A percentile compares a stretch with the other conserved stretches of the same genome.
These are phyloP conservation scores for Geotrichum fermentans DNA, from an alignment of 1,139 yeast species.

Conservation along the genomic window DNA sequence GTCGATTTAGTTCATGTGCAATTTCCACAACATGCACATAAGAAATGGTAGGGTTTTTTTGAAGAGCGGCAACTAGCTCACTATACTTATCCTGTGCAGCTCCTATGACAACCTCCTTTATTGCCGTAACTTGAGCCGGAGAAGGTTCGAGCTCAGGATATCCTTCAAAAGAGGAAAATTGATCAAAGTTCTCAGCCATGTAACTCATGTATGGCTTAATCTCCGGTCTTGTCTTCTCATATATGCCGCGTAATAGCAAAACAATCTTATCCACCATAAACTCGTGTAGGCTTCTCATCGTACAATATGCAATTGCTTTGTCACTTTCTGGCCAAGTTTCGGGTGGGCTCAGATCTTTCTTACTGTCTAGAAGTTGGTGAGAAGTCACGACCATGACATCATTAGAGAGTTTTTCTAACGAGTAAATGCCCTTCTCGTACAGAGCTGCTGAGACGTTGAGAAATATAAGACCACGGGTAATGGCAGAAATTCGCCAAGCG, in stretches of 20 bases:
- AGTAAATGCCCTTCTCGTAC: constrained; percentile 66
- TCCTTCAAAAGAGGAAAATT: constrained; percentile 44
- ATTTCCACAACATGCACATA: constrained; percentile 56
- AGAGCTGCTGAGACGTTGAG: constrained; percentile 43
- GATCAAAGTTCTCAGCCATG: constrained; percentile 49
- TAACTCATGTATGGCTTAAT: constrained; percentile 54
- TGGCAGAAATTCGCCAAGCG: constrained; percentile 57
- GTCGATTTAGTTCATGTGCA: constrained; percentile 52
- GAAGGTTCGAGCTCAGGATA: constrained; percentile 42
- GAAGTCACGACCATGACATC: constrained; percentile 44
- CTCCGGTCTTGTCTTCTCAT: constrained; percentile 53
- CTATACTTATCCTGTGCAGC: constrained; percentile 60
- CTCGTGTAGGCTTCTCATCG: constrained; percentile 47
- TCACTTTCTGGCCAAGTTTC: constrained; percentile 49
- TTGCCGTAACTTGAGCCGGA: constrained; percentile 49
- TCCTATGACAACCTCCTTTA: constrained; percentile 47
- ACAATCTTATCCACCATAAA: constrained; percentile 48
- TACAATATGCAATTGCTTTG: constrained; percentile 49
- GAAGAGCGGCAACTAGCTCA: constrained; percentile 51
- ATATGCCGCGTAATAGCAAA: constrained; percentile 45
- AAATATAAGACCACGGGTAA: constrained; percentile 50
- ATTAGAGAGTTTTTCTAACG: constrained; percentile 46
- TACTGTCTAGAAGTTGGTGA: constrained; percentile 38
- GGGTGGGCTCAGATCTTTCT: constrained; percentile 40
- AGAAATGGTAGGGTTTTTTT: constrained; percentile 58